Conservation (phyloP, 2,329 filamentous ascomycete species). For the Tolypocladium nubicola region DNA sequence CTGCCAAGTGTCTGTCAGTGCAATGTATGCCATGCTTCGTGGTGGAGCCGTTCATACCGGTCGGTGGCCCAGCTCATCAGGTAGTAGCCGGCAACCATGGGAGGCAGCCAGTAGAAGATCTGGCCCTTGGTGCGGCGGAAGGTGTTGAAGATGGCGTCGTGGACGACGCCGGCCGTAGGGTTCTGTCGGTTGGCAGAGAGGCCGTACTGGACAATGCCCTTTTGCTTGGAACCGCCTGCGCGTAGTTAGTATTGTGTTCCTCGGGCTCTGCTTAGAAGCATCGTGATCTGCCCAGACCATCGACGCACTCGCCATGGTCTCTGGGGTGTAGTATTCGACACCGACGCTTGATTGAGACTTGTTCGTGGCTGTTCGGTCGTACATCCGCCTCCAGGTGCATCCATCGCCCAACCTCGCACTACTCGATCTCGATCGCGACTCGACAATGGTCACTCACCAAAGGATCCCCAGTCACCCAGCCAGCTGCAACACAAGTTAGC, state of each 20-base stretch:
- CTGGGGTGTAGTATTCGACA: background rate
- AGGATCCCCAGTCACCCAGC: conserved; percentile 62
- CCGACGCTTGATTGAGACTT: background rate
- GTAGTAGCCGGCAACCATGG: conserved; percentile 69
- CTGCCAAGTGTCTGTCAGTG: conserved; percentile 26
- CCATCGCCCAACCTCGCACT: background rate
- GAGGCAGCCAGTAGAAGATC: conserved; percentile 80
- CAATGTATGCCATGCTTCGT: background rate
- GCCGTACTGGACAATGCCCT: conserved; percentile 59
- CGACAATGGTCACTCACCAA: conserved; percentile 48
- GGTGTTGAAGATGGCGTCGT: conserved; percentile 90
- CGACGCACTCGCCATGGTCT: too few relatives aligned
- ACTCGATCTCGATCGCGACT: background rate
- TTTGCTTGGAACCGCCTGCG: conserved; percentile 48
- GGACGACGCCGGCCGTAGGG: conserved; percentile 64
- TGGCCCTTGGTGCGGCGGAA: conserved; percentile 79
- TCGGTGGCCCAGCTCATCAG: conserved; percentile 85
- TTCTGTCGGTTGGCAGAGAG: conserved; percentile 83
- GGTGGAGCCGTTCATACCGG: conserved; percentile 49
- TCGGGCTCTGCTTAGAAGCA: background rate
- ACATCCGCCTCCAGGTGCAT: background rate
- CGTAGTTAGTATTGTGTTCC: background rate
- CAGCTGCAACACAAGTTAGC: conserved; percentile 40
- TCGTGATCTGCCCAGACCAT: background rate
- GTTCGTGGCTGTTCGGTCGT: background rate